phyloP scores from a whole-genome alignment of 2,329 filamentous ascomycete species.

The Diaporthe helianthi region DNA sequence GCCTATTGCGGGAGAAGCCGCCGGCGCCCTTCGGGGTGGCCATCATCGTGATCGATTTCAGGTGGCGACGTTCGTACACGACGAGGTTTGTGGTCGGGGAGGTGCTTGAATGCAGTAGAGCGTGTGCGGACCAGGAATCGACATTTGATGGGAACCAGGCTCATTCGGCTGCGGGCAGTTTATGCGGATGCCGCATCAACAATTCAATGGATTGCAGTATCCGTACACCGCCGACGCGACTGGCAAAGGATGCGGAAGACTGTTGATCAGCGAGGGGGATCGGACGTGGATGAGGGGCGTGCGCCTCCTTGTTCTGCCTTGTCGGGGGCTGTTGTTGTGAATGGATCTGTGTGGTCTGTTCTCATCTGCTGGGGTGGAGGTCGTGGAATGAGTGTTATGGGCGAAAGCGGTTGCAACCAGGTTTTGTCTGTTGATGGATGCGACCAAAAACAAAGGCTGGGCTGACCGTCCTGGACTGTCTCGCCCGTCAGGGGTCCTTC shows the following conservation, averaged over 20 bases:
- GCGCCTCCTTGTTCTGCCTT: not conserved
- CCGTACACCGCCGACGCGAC: slow-evolving; percentile 25
- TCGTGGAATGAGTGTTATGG: slow-evolving; percentile 17
- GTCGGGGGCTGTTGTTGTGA: not conserved
- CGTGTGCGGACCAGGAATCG: slow-evolving; percentile 1
- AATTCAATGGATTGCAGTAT: slow-evolving; percentile 11
- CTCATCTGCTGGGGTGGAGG: slow-evolving; percentile 15
- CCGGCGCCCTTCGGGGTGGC: slow-evolving; percentile 36
- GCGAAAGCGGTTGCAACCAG: slow-evolving; percentile 17
- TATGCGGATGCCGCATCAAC: slow-evolving; percentile 4
- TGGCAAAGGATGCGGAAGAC: slow-evolving; percentile 9
- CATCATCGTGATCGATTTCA: slow-evolving; percentile 32
- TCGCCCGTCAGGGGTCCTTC: slow-evolving; percentile 21
- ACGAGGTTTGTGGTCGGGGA: not conserved
- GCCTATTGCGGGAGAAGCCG: slow-evolving; percentile 41
- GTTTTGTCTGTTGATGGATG: slow-evolving; percentile 29
- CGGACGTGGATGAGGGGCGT: not conserved
- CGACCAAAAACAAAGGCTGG: slow-evolving; percentile 30
- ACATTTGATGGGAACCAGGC: slow-evolving; percentile 23
- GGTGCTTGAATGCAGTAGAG: not conserved
- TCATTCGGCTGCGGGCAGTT: slow-evolving; percentile 1
- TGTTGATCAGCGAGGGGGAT: not conserved
- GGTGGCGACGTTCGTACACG: slow-evolving; percentile 1
- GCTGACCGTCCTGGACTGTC: slow-evolving; percentile 8
- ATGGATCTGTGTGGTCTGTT: slow-evolving; percentile 21